Evolutionary conservation across 108 stramenopile genomes (phyloP).

Genomic region (Fragilariopsis cylindrus): DNA sequence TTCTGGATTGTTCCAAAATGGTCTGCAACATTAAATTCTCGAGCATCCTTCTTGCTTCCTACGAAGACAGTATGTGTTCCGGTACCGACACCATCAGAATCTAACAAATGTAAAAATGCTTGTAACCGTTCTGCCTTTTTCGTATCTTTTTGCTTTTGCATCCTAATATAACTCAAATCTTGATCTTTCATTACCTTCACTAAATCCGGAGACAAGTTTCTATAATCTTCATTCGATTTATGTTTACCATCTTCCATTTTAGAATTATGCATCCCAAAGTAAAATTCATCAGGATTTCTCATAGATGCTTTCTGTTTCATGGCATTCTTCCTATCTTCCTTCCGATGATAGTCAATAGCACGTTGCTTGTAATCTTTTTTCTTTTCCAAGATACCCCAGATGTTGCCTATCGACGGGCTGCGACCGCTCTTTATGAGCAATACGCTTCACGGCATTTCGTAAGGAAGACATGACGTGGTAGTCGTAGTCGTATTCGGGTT

Average conservation of each 20-base stretch:
- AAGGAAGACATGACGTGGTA: conserved; percentile 89
- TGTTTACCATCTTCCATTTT: conserved; percentile 66
- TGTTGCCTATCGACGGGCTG: conserved; percentile 86
- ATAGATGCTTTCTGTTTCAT: conserved; percentile 83
- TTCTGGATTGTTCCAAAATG: conserved; percentile 91
- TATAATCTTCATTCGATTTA: conserved; percentile 48
- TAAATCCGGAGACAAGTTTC: conserved; percentile 61
- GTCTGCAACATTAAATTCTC: conserved; percentile 81
- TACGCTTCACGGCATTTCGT: conserved; percentile 98
- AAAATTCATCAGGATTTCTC: conserved; percentile 99
- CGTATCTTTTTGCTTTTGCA: conserved; percentile 75
- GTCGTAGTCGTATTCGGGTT: not conserved
- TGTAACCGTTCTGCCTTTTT: conserved; percentile 81
- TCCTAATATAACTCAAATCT: conserved; percentile 91
- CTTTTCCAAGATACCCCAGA: conserved; percentile 98
- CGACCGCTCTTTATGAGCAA: conserved; percentile 97
- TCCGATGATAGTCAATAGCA: conserved; percentile 90
- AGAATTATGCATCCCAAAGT: conserved; percentile 94
- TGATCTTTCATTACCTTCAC: conserved; percentile 94
- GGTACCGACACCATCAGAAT: conserved; percentile 31
- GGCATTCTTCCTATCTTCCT: conserved; percentile 69
- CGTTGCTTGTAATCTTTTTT: conserved; percentile 95
- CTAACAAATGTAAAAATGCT: conserved; percentile 80
- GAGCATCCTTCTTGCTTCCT: conserved; percentile 50
- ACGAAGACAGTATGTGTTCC: conserved; percentile 80